Evolutionary conservation across 2,329 filamentous ascomycete species (phyloP), one percentile per base, ranked within the genome.

Genomic region (Colletotrichum lentis): DNA sequence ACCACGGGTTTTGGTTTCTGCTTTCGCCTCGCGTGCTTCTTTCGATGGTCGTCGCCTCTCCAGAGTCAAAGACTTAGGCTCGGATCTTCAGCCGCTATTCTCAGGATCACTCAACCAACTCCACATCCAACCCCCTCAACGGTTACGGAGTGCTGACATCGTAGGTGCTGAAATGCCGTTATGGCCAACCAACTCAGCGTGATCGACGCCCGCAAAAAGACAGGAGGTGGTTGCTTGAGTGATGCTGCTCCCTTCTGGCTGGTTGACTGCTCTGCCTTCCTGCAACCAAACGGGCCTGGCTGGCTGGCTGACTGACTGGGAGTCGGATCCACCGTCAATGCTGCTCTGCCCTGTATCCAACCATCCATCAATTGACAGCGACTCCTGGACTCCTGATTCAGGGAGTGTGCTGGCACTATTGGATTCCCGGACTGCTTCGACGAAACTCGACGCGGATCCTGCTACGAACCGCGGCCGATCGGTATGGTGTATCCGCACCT

Each of bases 371-470:
- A 44, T 44, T 39, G 55, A 46, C 44, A 52, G 35, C 24, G 39
- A 56, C 49, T 43, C 47, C 7, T 10, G 8, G 8, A 35, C 31
- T 50, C 22, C 39, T 35, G 47, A 52, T 49, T 46, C 65, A 55
- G 44, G 65, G 62, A 59, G 58, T 58, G 55, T 64, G 62, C 65
- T 55, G 44, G 62, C 41, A 43, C 43, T 49, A 43, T 52, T 65
- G 24, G 56, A 46, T 65, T 61, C 61, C 37, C 65, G 16, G 31
- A 46, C 20, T 52, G 46, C 47, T 56, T 57, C 47, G 44, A 61
- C 62, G 55, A 60, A 60, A 65, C 62, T 65, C 52, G 50, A 61
- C 55, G 66, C 62, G 50, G 66, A 57, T 69, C 62, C 37, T 52
- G 39, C 62, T 61, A 56, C 50, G 50, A 65, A 61, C 62, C 22